Percentiles rank a stretch among this genome's conserved stretches.
These are phyloP conservation scores for Neohortaea acidophila DNA, from an alignment of 495 filamentous ascomycete species.

Conservation along the genomic window DNA sequence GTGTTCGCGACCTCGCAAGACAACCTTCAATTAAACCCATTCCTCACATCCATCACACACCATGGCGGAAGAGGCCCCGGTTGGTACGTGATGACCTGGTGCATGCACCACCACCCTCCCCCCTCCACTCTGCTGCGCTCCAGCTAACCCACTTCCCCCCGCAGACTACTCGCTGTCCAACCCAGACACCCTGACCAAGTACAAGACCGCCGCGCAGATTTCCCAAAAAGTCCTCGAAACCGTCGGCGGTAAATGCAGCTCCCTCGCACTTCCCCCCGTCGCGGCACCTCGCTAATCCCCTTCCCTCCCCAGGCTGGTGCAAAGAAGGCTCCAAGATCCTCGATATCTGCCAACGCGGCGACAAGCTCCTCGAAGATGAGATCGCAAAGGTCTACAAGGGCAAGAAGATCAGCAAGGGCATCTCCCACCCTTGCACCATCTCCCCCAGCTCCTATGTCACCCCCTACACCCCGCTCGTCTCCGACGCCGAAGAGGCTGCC, in stretches of 20 bases:
- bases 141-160: too few species aligned
- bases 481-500: constrained; percentile 71
- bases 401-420: constrained; percentile 89
- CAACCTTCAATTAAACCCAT: too few species aligned
- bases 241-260: constrained; percentile 42
- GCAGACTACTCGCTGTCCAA: constrained; percentile 90
- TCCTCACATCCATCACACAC: too few species aligned
- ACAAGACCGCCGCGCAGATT: constrained; percentile 89
- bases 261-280: too few species aligned
- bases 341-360: constrained; percentile 83
- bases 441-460: constrained; percentile 91
- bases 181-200: constrained; percentile 95
- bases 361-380: constrained; percentile 88
- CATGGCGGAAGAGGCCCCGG: constrained; percentile 22
- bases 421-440: constrained; percentile 86
- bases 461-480: constrained; percentile 80
- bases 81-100: too few species aligned
- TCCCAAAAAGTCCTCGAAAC: constrained; percentile 86
- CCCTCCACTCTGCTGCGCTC: too few species aligned
- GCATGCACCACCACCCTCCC: too few species aligned
- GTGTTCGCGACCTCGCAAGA: too few species aligned
- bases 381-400: constrained; percentile 92
- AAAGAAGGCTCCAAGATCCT: constrained; percentile 80
- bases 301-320: constrained; percentile 50
- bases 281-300: neutral